A percentile compares a stretch with the other conserved stretches of the same genome.
Conservation (phyloP, 148 eudicot species). For the Polygonum aviculare region DNA sequence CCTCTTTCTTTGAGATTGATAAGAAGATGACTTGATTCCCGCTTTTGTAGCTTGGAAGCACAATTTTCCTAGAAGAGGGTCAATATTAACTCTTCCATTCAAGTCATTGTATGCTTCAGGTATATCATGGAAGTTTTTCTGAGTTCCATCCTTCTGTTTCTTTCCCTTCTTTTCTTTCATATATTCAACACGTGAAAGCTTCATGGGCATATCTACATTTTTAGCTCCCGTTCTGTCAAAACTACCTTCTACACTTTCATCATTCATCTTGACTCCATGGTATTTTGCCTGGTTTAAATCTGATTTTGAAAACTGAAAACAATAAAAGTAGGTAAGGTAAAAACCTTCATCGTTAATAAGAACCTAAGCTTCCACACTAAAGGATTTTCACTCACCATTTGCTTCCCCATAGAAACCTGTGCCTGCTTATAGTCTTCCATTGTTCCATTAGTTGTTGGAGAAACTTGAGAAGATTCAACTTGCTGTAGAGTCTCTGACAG, state of each 20-base stretch:
- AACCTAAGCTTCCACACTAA: neutral
- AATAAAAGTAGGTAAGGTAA: neutral
- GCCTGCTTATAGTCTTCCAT: conserved; percentile 2
- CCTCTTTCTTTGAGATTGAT: conserved; percentile 19
- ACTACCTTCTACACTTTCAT: conserved; percentile 19
- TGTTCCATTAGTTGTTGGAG: conserved; percentile 15
- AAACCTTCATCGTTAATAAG: neutral
- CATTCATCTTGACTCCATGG: conserved; percentile 11
- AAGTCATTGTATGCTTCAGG: conserved; percentile 16
- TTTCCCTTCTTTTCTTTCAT: conserved; percentile 25
- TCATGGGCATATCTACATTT: conserved; percentile 13
- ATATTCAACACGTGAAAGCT: conserved; percentile 12
- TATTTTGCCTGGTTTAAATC: conserved; percentile 8
- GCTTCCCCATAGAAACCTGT: neutral
- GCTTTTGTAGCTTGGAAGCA: conserved; percentile 17
- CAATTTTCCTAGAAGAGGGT: neutral
- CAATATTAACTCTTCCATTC: conserved; percentile 8
- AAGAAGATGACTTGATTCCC: conserved; percentile 9
- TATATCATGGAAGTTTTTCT: conserved; percentile 6
- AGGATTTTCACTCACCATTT: neutral
- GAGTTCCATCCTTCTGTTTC: conserved; percentile 19
- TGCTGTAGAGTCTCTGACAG: conserved; percentile 15
- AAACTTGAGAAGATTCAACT: conserved; percentile 12
- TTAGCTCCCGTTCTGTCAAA: conserved; percentile 15
- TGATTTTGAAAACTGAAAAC: conserved; percentile 11